phyloP scores from a whole-genome alignment of 108 stramenopile genomes.

The Asterionellopsis glacialis region DNA sequence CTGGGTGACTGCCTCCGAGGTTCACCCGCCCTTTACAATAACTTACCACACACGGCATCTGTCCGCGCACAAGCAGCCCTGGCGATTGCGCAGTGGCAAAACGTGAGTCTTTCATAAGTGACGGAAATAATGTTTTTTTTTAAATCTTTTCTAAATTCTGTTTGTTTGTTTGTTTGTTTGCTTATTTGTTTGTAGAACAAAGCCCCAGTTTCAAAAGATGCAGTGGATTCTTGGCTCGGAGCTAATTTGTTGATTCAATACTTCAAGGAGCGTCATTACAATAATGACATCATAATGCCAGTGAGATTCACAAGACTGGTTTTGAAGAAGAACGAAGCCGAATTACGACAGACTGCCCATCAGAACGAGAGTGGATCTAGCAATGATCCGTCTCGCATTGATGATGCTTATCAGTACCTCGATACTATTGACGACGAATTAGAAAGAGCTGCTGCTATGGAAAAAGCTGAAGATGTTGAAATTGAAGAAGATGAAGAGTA shows the following conservation, averaged over 20 bases:
- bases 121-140: no score
- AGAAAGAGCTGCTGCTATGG: conserved; percentile 53
- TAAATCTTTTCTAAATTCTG: no score
- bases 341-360: conserved; percentile 15
- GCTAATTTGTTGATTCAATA: conserved; percentile 75
- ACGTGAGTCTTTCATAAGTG: conserved; percentile 11
- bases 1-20: conserved; percentile 83
- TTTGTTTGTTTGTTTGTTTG: no score
- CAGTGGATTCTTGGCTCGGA: conserved; percentile 69
- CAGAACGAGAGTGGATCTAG: conserved; percentile 31
- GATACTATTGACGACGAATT: conserved; percentile 57
- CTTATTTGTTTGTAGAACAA: conserved; percentile 60
- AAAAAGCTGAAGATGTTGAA: conserved; percentile 75
- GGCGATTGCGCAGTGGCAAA: conserved; percentile 88
- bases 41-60: conserved; percentile 78
- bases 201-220: conserved; percentile 61
- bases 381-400: conserved; percentile 27
- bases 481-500: conserved; percentile 88
- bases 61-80: conserved; percentile 77
- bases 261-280: conserved; percentile 73
- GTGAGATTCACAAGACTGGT: conserved; percentile 70
- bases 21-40: conserved; percentile 72
- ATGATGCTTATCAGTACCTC: conserved; percentile 67
- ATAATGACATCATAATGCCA: conserved; percentile 61
- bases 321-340: conserved; percentile 63